Evolutionary conservation across 1,284 basidiomycete species (phyloP), one percentile per base, ranked within the genome.

Genomic region (Microbotryum intermedium): DNA sequence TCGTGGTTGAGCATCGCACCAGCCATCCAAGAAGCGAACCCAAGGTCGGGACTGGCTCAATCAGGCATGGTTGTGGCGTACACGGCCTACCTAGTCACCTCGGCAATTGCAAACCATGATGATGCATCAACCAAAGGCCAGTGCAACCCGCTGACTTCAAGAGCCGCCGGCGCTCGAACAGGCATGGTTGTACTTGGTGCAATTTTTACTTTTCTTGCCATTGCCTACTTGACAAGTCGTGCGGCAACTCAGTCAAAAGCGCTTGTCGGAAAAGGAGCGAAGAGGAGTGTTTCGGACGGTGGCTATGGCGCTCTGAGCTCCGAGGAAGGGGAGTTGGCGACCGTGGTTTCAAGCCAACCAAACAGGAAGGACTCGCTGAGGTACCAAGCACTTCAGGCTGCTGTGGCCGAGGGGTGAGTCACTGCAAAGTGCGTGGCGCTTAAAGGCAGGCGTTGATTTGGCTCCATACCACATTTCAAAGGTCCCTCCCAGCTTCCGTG

Each of bases 21-120:
- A 0, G 79, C 82, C 4, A 83, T 98, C 3, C 95, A 98, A 72
- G 92, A 94, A 70, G 82, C 86, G 65, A 98, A 97, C 72, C 89
- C 94, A 5, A 86, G 90, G 58, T 94, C 90, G 9, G 94, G 94
- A 2, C 82, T 99, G 25, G 92, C 92, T 2, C 95, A 98, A 74
- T 87, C 90, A 20, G 87, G 88, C 62, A 94, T 97, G 87, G 94
- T 98, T 21, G 88, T 90, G 4, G 90, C 87, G 2, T 98, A 99
- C 76, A 95, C 90, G 79, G 93, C 93, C 6, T 98, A 99, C 75
- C 85, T 98, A 59, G 84, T 90, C 69, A 87, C 91, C 49, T 94
- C 90, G 10, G 94, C 95, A 4, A 85, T 99, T 53, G 88, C 88
- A 66, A 97, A 98, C 74, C 89, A 91, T 76, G 84, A 84, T 49